Percentiles rank a stretch among this genome's conserved stretches.
phyloP scores from a whole-genome alignment of 2,329 filamentous ascomycete genomes.

The Trichoderma asperellum region DNA sequence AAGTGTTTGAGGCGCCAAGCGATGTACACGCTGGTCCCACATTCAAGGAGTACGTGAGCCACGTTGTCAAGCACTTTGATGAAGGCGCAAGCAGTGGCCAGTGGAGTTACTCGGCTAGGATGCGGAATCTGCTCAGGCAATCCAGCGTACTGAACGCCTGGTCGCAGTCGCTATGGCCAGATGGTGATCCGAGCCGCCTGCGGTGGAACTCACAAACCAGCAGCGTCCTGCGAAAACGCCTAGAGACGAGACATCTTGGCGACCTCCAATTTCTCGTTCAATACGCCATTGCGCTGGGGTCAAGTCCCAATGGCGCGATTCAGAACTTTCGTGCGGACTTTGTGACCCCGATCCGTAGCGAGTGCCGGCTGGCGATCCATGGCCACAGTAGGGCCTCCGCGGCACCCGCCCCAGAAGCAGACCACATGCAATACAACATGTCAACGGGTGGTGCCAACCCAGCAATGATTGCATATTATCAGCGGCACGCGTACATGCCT shows the following conservation, averaged over 20 bases:
- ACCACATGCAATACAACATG: conserved; percentile 45
- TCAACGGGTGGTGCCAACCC: conserved; percentile 41
- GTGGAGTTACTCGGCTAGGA: conserved; percentile 51
- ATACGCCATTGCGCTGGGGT: conserved; percentile 46
- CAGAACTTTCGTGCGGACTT: conserved; percentile 42
- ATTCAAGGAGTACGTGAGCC: conserved; percentile 52
- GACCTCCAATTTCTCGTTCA: conserved; percentile 46
- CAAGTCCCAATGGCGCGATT: conserved; percentile 37
- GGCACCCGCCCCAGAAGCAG: conserved; percentile 36
- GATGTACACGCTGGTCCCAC: conserved; percentile 46
- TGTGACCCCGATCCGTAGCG: conserved; percentile 43
- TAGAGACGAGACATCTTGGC: conserved; percentile 51
- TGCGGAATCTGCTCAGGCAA: conserved; percentile 52
- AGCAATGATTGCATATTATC: conserved; percentile 43
- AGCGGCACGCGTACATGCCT: conserved; percentile 40
- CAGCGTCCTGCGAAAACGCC: conserved; percentile 47
- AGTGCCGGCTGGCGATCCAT: conserved; percentile 42
- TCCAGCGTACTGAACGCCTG: conserved; percentile 44
- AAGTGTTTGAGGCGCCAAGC: conserved; percentile 49
- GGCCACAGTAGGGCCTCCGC: conserved; percentile 42
- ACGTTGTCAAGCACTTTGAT: conserved; percentile 54
- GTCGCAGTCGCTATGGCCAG: conserved; percentile 43
- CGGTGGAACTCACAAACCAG: conserved; percentile 50
- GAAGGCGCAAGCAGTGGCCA: conserved; percentile 46
- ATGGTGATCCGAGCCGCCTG: conserved; percentile 42